Conservation (phyloP, 805 yeast genomes). For the Starmerella cellae region DNA sequence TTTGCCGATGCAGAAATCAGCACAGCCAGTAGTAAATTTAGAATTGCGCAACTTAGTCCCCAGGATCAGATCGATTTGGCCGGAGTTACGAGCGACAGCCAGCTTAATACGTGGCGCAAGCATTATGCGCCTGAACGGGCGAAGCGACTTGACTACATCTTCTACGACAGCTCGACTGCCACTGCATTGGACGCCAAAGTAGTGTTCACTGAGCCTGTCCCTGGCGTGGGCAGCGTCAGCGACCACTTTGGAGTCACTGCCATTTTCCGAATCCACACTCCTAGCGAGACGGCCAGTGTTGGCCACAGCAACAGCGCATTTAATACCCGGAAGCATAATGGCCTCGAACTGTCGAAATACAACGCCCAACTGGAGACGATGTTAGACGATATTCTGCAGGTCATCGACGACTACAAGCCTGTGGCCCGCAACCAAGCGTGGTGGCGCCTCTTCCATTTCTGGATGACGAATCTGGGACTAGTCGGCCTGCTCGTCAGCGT, state of each 20-base stretch:
- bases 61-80: constrained; percentile 53
- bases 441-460: constrained; percentile 57
- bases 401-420: constrained; percentile 37
- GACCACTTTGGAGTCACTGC: constrained; percentile 72
- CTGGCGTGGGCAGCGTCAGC: constrained; percentile 61
- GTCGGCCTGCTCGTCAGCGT: constrained; percentile 44
- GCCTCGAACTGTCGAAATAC: neutral
- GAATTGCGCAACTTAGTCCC: constrained; percentile 37
- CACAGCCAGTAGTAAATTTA: neutral
- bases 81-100: constrained; percentile 84
- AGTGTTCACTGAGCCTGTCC: constrained; percentile 55
- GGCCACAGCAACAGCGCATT: neutral
- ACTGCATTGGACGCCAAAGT: constrained; percentile 52
- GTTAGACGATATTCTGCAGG: constrained; percentile 38
- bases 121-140: constrained; percentile 48
- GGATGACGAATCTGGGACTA: constrained; percentile 38
- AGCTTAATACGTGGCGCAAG: constrained; percentile 74
- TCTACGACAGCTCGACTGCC: constrained; percentile 48
- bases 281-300: neutral
- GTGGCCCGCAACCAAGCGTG: constrained; percentile 46
- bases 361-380: constrained; percentile 12
- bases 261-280: constrained; percentile 11
- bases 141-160: constrained; percentile 78
- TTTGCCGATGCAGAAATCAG: neutral
- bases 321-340: neutral